Evolutionary conservation across 169 alveolate species (phyloP), one percentile per base, ranked within the genome.

Genomic region (Eimeria nieschulzi): DNA sequence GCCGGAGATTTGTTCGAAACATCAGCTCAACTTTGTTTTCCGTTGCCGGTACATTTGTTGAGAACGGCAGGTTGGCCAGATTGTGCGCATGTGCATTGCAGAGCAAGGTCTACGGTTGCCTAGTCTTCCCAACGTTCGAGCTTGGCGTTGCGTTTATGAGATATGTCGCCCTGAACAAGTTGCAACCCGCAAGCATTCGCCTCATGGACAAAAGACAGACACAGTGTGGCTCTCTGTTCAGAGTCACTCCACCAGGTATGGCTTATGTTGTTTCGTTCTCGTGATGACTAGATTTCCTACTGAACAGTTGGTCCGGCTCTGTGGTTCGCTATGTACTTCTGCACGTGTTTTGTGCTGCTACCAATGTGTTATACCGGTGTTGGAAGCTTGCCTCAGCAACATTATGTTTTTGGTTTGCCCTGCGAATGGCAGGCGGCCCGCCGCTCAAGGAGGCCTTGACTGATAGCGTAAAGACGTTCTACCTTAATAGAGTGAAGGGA

Each of bases 71-170:
- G 46, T 33, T 33, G 46, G 46, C 46, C 46, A 33, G 46, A 33
- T 3, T 33, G 46, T 33, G 21, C 53, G 33, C 61, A 7, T 25
- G 15, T 76, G 23, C 9, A 10, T 54, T 25, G 7, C 83, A 84
- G 91, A 46, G 53, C 8, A 92, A 93, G 56, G 93, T 83, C 63
- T 96, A 91, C 87, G 97, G 96, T 39, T 95, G 97, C n/a, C 92
- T 96, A 33, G 94, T 96, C 61, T 96, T 96, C 95, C 98, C 97
- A 33, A 92, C 88, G 84, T 96, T 95, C 86, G 97, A 95, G 71
- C 39, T 80, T 39, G 98, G 98, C 53, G 93, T 94, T 61, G 94
- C 95, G 68, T 96, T 96, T 91, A 95, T 96, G 97, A 91, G 95
- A 23, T 96, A 94, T 55, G 92, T 95, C 61, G 96, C 96, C 33